Conservation (phyloP, 75 land plant genomes). For the Adiantum capillusveneris region DNA sequence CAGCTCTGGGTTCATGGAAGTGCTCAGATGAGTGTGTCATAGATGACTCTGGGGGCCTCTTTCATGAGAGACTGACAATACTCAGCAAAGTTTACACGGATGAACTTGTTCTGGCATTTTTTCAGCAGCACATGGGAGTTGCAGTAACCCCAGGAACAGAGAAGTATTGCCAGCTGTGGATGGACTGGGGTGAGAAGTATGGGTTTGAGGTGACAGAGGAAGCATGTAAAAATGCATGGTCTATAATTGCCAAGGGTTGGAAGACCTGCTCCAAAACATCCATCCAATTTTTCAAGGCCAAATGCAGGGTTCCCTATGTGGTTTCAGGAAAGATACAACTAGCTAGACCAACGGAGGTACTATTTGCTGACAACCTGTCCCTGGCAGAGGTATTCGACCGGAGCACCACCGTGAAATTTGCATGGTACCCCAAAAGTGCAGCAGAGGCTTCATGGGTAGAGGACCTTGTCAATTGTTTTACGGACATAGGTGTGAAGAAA, state of each 20-base stretch:
- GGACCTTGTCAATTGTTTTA: neutral
- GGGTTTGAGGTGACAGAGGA: neutral
- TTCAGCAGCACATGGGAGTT: slow-evolving; percentile 1
- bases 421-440: neutral
- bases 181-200: slow-evolving; percentile 1
- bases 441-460: neutral
- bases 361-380: neutral
- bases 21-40: slow-evolving; percentile 8
- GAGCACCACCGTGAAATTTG: neutral
- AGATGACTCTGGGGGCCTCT: neutral
- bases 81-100: neutral
- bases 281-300: neutral
- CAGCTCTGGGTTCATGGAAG: neutral
- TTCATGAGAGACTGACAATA: neutral
- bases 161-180: neutral
- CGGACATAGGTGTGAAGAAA: neutral
- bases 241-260: neutral
- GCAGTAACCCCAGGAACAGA: neutral
- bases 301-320: too few species aligned
- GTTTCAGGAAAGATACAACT: too few species aligned
- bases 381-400: neutral
- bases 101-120: neutral
- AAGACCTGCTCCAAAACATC: neutral
- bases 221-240: neutral
- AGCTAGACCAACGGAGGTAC: neutral